Conservation (phyloP, 768 basidiomycete species). For the Lactarius sanguifluus region DNA sequence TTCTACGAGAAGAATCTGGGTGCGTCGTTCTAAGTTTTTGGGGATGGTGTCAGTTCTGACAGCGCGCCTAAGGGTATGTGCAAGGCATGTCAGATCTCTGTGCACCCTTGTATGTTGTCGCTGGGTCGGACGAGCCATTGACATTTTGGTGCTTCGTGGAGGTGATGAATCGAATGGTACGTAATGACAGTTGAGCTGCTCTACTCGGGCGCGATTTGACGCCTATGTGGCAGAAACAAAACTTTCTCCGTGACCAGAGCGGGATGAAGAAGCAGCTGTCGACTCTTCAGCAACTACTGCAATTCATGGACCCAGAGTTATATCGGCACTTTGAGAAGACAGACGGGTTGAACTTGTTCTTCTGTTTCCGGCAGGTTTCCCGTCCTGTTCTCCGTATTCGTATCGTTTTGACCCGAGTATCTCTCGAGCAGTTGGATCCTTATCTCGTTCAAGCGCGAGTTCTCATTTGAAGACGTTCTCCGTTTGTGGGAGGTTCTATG, state of each 20-base stretch:
- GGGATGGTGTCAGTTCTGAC: slow-evolving; percentile 29
- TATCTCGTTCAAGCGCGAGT: slow-evolving; percentile 96
- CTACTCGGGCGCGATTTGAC: background rate
- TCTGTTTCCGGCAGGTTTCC: slow-evolving; percentile 84
- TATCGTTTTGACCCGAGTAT: background rate
- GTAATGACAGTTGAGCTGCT: slow-evolving; percentile 29
- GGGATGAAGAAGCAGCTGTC: slow-evolving; percentile 96
- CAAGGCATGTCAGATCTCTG: slow-evolving; percentile 99
- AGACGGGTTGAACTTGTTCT: slow-evolving; percentile 91
- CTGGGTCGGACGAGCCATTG: slow-evolving; percentile 83
- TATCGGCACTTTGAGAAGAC: slow-evolving; percentile 89
- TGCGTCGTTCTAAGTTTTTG: slow-evolving; percentile 40
- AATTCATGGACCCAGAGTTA: slow-evolving; percentile 93
- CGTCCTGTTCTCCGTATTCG: background rate
- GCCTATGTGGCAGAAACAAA: slow-evolving; percentile 64
- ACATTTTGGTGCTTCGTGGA: slow-evolving; percentile 97
- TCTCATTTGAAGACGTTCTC: slow-evolving; percentile 87
- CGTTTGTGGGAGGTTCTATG: slow-evolving; percentile 92
- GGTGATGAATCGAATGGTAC: slow-evolving; percentile 93
- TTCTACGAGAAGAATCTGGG: slow-evolving; percentile 87
- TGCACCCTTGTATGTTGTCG: slow-evolving; percentile 89
- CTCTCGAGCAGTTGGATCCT: slow-evolving; percentile 68
- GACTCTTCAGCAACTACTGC: slow-evolving; percentile 86
- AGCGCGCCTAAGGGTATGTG: slow-evolving; percentile 71
- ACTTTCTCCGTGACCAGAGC: slow-evolving; percentile 94